These are phyloP conservation scores for Ocimum tenuiflorum DNA, from an alignment of 257 asterid genomes.

Conservation along the genomic window DNA sequence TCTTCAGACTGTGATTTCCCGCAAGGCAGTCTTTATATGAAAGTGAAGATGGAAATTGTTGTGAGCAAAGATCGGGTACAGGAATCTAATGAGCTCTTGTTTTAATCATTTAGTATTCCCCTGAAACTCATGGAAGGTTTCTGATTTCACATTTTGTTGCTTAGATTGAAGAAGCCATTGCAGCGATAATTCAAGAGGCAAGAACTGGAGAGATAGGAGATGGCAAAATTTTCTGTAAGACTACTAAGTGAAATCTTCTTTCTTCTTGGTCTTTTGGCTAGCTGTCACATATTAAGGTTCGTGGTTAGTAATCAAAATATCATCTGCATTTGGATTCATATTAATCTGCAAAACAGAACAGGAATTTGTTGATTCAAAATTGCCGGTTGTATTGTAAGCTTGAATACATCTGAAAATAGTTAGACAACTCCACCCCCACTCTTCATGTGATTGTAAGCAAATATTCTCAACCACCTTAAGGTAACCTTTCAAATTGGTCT, in stretches of 20 bases:
- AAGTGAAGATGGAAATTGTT: slow-evolving; percentile 94
- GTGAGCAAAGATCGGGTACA: slow-evolving; percentile 85
- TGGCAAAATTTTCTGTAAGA: slow-evolving; percentile 87
- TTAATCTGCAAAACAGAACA: too few species aligned
- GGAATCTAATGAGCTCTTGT: neutral
- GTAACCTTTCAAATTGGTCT: too few species aligned
- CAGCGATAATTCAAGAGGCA: slow-evolving; percentile 71
- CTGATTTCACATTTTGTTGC: slow-evolving; percentile 12
- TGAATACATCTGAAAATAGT: too few species aligned
- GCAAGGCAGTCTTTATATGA: slow-evolving; percentile 70
- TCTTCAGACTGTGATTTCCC: slow-evolving; percentile 81
- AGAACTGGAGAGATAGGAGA: slow-evolving; percentile 97
- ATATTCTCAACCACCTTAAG: too few species aligned
- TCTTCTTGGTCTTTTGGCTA: neutral
- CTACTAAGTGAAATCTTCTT: too few species aligned
- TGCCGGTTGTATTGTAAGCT: too few species aligned
- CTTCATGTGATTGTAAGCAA: too few species aligned
- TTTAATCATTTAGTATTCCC: neutral
- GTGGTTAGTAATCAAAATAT: too few species aligned
- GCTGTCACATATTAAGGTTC: too few species aligned
- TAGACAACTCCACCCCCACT: too few species aligned
- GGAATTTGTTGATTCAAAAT: too few species aligned
- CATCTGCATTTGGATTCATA: too few species aligned
- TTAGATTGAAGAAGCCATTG: slow-evolving; percentile 84
- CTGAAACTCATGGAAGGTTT: neutral